phyloP scores from a whole-genome alignment of 2,329 filamentous ascomycete genomes.

The Pestalotiopsis sp. region DNA sequence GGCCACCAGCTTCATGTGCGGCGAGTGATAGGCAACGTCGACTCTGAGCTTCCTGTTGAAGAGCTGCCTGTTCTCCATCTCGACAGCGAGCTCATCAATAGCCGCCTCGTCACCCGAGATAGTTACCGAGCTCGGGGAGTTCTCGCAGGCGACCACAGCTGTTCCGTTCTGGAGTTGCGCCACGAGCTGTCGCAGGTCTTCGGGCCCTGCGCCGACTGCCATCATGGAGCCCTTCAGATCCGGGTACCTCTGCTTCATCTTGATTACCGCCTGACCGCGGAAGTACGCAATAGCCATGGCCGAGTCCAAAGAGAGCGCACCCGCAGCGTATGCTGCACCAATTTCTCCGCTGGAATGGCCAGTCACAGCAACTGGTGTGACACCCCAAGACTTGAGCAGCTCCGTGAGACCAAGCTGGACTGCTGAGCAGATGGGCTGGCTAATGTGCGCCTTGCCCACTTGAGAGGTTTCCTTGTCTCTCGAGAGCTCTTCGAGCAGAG shows the following conservation, averaged over 20 bases:
- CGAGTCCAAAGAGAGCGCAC: slow-evolving; percentile 25
- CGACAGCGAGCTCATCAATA: slow-evolving; percentile 23
- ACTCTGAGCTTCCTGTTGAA: slow-evolving; percentile 28
- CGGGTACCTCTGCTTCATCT: slow-evolving; percentile 39
- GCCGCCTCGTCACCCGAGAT: slow-evolving; percentile 25
- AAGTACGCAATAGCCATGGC: slow-evolving; percentile 32
- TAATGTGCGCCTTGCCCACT: slow-evolving; percentile 28
- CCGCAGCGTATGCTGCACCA: slow-evolving; percentile 29
- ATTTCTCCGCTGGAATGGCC: slow-evolving; percentile 30
- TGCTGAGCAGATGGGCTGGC: slow-evolving; percentile 41
- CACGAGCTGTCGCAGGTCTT: slow-evolving; percentile 34
- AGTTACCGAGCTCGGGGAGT: slow-evolving; percentile 25
- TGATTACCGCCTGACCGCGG: slow-evolving; percentile 42
- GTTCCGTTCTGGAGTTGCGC: slow-evolving; percentile 25
- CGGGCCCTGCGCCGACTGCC: slow-evolving; percentile 50
- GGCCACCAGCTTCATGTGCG: slow-evolving; percentile 27
- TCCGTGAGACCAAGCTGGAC: slow-evolving; percentile 44
- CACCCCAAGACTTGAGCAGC: slow-evolving; percentile 33
- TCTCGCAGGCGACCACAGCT: slow-evolving; percentile 29
- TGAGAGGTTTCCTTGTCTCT: slow-evolving; percentile 21
- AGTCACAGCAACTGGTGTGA: slow-evolving; percentile 30
- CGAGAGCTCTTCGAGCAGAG: slow-evolving; percentile 24
- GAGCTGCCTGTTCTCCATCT: slow-evolving; percentile 21
- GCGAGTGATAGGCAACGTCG: slow-evolving; percentile 27
- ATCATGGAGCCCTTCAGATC: slow-evolving; percentile 52